A percentile compares a stretch with the other conserved stretches of the same genome.
phyloP scores from a whole-genome alignment of 2,329 filamentous ascomycete species.

The Talaromyces marneffei region DNA sequence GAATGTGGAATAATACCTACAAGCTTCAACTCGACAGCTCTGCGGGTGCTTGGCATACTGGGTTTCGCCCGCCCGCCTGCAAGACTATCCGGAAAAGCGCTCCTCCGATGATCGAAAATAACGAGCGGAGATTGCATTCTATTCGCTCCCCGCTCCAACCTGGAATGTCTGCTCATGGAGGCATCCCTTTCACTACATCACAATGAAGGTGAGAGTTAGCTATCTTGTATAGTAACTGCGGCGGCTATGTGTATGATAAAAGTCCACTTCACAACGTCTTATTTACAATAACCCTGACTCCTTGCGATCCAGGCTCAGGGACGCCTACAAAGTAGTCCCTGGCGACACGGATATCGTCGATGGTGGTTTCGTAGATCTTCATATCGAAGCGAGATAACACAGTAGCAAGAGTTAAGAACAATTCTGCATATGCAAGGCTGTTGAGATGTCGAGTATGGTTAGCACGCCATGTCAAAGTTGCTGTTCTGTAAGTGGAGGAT shows the following conservation, averaged over 20 bases:
- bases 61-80: background rate
- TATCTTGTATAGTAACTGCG: background rate
- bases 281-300: slow-evolving; percentile 2
- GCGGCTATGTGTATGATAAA: background rate
- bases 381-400: slow-evolving; percentile 28
- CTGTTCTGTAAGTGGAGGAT: background rate
- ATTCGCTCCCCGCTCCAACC: background rate
- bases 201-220: background rate
- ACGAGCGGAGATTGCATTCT: background rate
- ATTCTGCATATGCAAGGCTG: slow-evolving; percentile 31
- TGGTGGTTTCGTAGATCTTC: slow-evolving; percentile 28
- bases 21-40: background rate
- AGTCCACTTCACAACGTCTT: slow-evolving; percentile 1
- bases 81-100: background rate
- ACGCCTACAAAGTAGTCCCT: slow-evolving; percentile 14
- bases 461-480: background rate
- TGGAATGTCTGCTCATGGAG: background rate
- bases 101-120: no score
- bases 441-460: background rate
- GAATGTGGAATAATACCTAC: slow-evolving; percentile 1
- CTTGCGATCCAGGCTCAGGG: slow-evolving; percentile 10
- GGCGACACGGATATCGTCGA: slow-evolving; percentile 22
- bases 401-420: slow-evolving; percentile 26
- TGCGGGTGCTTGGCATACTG: background rate
- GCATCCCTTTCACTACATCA: background rate